phyloP scores from a whole-genome alignment of 352 stramenopile genomes.

The Pythium periplocum region DNA sequence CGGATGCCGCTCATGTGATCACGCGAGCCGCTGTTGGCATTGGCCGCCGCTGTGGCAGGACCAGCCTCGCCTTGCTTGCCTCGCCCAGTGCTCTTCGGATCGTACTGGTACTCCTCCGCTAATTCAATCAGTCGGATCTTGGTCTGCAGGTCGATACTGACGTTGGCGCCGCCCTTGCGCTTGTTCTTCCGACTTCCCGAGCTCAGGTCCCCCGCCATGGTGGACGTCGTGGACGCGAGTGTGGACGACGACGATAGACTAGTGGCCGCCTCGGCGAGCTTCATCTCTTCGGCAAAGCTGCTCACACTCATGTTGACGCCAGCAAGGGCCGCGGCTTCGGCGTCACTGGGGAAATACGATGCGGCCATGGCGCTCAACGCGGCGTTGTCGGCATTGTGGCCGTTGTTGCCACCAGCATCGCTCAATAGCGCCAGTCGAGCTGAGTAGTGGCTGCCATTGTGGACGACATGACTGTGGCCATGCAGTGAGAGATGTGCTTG shows the following conservation, averaged over 20 bases:
- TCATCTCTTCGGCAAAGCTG: conserved; percentile 13
- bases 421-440: neutral
- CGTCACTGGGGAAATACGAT: conserved; percentile 10
- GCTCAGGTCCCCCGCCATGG: neutral
- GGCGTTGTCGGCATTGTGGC: neutral
- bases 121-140: conserved; percentile 84
- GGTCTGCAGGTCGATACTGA: conserved; percentile 76
- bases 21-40: conserved; percentile 13
- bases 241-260: neutral
- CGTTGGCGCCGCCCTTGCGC: conserved; percentile 52
- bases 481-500: neutral
- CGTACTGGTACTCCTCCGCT: conserved; percentile 77
- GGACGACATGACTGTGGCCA: neutral
- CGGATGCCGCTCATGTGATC: conserved; percentile 72
- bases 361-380: conserved; percentile 2
- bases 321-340: conserved; percentile 4
- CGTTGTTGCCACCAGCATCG: neutral
- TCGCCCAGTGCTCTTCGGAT: conserved; percentile 46
- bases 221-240: neutral
- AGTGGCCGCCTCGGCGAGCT: neutral
- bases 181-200: conserved; percentile 20
- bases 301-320: conserved; percentile 4
- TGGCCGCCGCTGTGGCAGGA: neutral
- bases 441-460: neutral
- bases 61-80: conserved; percentile 26